Base-by-base conservation (phyloP, 2,329 filamentous ascomycete genomes). In the Colletotrichum theobromicola region DNA sequence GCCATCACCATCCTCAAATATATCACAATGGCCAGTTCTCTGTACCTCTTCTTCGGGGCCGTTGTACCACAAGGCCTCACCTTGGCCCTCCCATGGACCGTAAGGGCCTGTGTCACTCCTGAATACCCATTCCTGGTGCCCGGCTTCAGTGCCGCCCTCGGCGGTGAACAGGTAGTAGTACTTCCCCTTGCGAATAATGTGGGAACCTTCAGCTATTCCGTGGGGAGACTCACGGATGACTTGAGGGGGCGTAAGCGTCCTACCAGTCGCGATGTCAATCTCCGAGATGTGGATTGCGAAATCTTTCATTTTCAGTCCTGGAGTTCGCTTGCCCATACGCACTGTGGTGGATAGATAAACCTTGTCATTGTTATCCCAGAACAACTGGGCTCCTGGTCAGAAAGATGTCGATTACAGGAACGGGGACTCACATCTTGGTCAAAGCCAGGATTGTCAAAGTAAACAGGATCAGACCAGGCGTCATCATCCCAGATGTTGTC, bases 361-460 rank as follows among this genome's bases (percentile, higher is more conserved):
- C 2, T 85, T 87, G 12, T 82, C 85, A 15, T 88, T 84, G 8
- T 88, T 85, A 50, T 89, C 88, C 85, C 85, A 90, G 77, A 89
- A 89, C 3, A 85, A 74, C 78, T 80, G 60, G 15, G 18, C 30
- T 35, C 10, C 50, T 21, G 12, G 21, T 71, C 7, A 46, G 46
- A n/a, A 24, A 9, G n/a, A 26, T 28, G 13, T 8, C 13, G n/a
- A 58, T 61, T 24, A 4, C 53, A 26, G 12, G 58, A 10, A 5
- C 8, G 32, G 30, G 12, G 35, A 81, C 82, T 77, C 78, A 88
- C 87, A 79, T 89, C 88, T 78, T 89, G 88, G 75, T 90, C 88
- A 68, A 89, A 89, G 2, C 88, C 88, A 2, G 87, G 83, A 57
- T 89, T 87, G 67, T 90, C 89, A 75, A 90, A 89, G 74, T 87